Evolutionary conservation across 1,284 basidiomycete species (phyloP).

Genomic region (Malassezia psittaci): DNA sequence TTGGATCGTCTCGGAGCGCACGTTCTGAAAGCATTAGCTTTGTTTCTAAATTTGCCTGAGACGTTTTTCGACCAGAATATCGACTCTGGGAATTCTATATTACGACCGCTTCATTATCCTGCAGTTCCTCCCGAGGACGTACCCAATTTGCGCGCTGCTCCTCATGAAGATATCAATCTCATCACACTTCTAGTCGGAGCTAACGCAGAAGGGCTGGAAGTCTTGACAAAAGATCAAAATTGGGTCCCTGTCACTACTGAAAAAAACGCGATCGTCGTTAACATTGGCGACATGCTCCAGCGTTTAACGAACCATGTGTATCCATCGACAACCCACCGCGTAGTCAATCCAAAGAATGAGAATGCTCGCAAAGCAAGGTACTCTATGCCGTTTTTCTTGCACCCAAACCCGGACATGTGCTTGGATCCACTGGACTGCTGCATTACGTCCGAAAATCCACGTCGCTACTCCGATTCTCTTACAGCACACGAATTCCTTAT

Average conservation of each 20-base stretch:
- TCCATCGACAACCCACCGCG: slow-evolving; percentile 12
- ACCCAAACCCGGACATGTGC: slow-evolving; percentile 9
- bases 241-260: slow-evolving; percentile 9
- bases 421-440: slow-evolving; percentile 8
- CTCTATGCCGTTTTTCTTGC: slow-evolving; percentile 10
- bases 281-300: slow-evolving; percentile 13
- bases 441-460: slow-evolving; percentile 3
- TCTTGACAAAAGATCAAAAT: background rate
- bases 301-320: slow-evolving; percentile 9
- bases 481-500: slow-evolving; percentile 9
- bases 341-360: slow-evolving; percentile 3
- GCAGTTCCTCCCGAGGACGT: background rate
- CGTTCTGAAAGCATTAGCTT: slow-evolving; percentile 3
- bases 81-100: slow-evolving; percentile 10
- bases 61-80: slow-evolving; percentile 3
- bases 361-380: background rate
- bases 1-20: slow-evolving; percentile 6
- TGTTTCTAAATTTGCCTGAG: slow-evolving; percentile 3
- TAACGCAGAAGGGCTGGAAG: slow-evolving; percentile 11
- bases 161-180: slow-evolving; percentile 12
- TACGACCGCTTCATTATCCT: slow-evolving; percentile 6
- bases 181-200: slow-evolving; percentile 12
- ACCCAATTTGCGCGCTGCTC: slow-evolving; percentile 3
- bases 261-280: slow-evolving; percentile 9
- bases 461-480: background rate